A percentile compares a stretch with the other conserved stretches of the same genome.
Conservation (phyloP, 179 eudicot genomes). For the Silene coronaria region DNA sequence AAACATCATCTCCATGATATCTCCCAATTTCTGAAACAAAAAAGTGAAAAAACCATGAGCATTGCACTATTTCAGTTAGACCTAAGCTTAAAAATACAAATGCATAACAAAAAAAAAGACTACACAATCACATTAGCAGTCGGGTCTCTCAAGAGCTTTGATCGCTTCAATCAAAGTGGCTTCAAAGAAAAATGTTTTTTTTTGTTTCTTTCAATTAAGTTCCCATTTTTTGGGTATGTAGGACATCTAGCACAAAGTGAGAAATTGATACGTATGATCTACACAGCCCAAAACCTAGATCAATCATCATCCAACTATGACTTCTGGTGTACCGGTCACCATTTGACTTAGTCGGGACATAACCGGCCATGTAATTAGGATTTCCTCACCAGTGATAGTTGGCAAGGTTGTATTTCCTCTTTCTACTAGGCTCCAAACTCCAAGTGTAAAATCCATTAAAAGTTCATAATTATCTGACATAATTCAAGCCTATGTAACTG, state of each 20-base stretch:
- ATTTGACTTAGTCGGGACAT: background rate
- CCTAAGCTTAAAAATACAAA: background rate
- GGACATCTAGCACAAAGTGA: conserved; percentile 11
- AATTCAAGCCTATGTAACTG: background rate
- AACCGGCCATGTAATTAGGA: background rate
- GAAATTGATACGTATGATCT: background rate
- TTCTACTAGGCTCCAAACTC: background rate
- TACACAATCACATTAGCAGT: background rate
- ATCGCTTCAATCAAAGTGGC: background rate
- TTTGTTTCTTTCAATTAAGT: background rate
- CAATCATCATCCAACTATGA: background rate
- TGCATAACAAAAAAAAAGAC: background rate
- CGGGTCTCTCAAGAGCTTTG: background rate
- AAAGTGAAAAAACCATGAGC: conserved; percentile 24
- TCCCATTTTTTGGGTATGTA: background rate
- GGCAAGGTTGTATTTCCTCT: background rate
- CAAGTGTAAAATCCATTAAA: conserved; percentile 1
- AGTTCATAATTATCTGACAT: background rate
- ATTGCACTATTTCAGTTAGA: background rate
- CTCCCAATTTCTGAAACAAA: conserved; percentile 77
- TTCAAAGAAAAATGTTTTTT: background rate
- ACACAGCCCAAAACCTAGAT: background rate
- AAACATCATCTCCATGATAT: conserved; percentile 98
- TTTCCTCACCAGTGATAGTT: background rate
- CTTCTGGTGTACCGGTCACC: background rate